Percentiles rank a stretch among this genome's conserved stretches.
Conservation (phyloP, 2,329 filamentous ascomycete species). For the Cladosporium sp. region DNA sequence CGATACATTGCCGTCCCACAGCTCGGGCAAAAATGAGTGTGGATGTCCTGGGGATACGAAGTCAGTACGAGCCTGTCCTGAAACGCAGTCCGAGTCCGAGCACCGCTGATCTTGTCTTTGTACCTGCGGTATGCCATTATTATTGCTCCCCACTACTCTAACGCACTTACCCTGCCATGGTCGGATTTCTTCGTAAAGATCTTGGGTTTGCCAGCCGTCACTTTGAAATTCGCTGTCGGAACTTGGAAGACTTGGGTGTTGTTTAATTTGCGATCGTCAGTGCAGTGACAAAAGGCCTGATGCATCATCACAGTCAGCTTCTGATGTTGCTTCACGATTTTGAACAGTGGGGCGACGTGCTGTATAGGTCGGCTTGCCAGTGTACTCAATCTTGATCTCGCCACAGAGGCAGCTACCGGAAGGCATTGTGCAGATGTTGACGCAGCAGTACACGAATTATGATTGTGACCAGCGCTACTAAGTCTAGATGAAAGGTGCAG, state of each 20-base stretch:
- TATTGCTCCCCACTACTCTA: too few relatives aligned
- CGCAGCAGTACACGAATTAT: too few relatives aligned
- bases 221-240: neutral
- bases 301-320: neutral
- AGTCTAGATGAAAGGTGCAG: too few relatives aligned
- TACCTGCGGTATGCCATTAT: neutral
- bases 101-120: neutral
- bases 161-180: neutral
- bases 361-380: neutral
- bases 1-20: neutral
- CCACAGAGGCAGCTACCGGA: neutral
- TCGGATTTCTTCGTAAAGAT: neutral
- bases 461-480: too few relatives aligned
- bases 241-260: neutral
- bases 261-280: neutral
- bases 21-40: neutral
- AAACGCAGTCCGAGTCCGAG: neutral
- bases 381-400: neutral
- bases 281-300: neutral
- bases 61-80: neutral
- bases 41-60: slow-evolving; percentile 2
- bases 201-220: neutral
- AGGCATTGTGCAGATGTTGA: neutral
- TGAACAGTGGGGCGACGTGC: neutral
- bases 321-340: neutral